Evolutionary conservation across 306 rosid genomes (phyloP), one percentile per base, ranked within the genome.

Genomic region (Ceratonia siliqua): DNA sequence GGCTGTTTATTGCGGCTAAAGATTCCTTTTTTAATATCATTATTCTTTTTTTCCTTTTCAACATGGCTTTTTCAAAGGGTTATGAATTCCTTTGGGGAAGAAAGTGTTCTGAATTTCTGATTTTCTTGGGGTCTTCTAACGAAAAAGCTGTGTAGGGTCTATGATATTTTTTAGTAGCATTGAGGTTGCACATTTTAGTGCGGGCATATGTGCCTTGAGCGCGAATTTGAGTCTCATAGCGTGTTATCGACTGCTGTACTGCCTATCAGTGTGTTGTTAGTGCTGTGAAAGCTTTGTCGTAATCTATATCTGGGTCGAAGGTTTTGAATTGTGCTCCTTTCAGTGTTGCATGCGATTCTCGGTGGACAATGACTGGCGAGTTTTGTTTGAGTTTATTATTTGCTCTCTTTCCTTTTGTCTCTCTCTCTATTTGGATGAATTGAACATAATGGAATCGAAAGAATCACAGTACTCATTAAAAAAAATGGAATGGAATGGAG

Each of bases 251-350:
- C 15, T 8, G 6, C 15, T 2, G 25, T 50, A 17, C 30, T 59
- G 53, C 14, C 38, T 62, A 39, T 30, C 14, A 12, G 10, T 68
- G 46, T 43, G 24, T 38, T 65, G 9, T 48, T 45, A 53, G 50
- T 15, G 14, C 48, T 48, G 11, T 70, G 71, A 52, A 61, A 45
- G 38, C 28, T 48, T 32, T 18, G 15, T 14, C 48, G 30, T 66
- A 41, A n/a, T 74, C 12, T 72, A 3, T 72, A 3, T 68, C 28
- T 32, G 52, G 35, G n/a, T 73, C 54, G 15, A 24, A 17, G 55
- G 58, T 20, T n/a, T 52, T 39, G 76, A 50, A 66, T 72, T 77
- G 15, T 50, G 55, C 54, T 70, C 69, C 48, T 32, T n/a, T 21
- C 11, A 21, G 4, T 62, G 15, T 30, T 70, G 61, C 67, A 52